phyloP scores from a whole-genome alignment of 805 yeast genomes.

The Yueomyces sp. region DNA sequence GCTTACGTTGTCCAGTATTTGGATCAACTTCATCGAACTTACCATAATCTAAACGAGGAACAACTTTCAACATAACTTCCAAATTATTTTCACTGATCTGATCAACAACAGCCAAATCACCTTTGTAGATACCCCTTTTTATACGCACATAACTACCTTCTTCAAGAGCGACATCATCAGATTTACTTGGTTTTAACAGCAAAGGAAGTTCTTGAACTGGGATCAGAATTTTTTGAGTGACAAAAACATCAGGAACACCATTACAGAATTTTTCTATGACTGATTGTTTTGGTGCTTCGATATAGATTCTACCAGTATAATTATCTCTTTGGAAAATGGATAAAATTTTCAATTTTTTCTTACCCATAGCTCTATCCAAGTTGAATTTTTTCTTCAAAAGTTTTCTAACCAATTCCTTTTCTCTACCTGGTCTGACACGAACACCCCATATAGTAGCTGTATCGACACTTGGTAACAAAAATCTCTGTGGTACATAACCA shows the following conservation, averaged over 20 bases:
- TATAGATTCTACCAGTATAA: conserved; percentile 80
- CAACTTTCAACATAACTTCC: conserved; percentile 85
- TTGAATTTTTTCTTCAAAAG: conserved; percentile 74
- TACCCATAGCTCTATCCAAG: conserved; percentile 47
- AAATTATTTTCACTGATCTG: conserved; percentile 88
- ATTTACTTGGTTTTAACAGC: conserved; percentile 75
- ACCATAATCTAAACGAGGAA: conserved; percentile 90
- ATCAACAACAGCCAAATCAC: conserved; percentile 87
- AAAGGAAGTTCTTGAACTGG: conserved; percentile 95
- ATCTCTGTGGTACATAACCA: conserved; percentile 82
- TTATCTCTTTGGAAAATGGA: conserved; percentile 92
- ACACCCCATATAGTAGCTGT: conserved; percentile 96
- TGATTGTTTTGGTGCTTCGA: conserved; percentile 87
- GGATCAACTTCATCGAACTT: conserved; percentile 45
- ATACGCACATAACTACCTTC: conserved; percentile 91
- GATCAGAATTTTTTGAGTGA: conserved; percentile 64
- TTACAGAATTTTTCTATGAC: conserved; percentile 81
- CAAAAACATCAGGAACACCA: conserved; percentile 80
- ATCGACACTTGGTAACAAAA: conserved; percentile 86
- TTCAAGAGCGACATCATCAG: conserved; percentile 73
- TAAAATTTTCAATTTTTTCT: conserved; percentile 67
- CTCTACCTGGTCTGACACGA: conserved; percentile 85
- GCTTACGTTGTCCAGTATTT: conserved; percentile 33
- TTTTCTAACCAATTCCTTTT: conserved; percentile 78
- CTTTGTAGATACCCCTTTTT: conserved; percentile 81